These are phyloP conservation scores for Saccharomyces kudriavzevii DNA, from an alignment of 805 yeast species.

Conservation along the genomic window DNA sequence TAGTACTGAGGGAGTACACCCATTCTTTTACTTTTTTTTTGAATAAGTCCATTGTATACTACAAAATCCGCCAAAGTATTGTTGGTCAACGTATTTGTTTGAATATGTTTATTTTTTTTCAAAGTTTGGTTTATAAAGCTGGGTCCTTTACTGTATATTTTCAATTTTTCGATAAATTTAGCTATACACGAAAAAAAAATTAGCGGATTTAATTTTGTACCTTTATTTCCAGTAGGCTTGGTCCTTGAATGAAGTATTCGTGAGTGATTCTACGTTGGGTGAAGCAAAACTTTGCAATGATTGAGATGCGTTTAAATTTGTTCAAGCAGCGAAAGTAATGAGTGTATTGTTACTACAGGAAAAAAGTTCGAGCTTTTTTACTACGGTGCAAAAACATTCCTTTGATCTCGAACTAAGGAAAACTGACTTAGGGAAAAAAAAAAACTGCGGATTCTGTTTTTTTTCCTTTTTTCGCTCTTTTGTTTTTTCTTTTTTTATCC, in stretches of 20 bases:
- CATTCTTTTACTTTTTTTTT: constrained; percentile 48
- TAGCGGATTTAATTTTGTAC: neutral
- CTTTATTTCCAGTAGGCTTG: neutral
- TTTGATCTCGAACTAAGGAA: neutral
- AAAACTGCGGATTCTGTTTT: neutral
- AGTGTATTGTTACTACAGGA: neutral
- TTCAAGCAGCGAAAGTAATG: neutral
- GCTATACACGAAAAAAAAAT: neutral
- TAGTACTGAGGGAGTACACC: constrained; percentile 55
- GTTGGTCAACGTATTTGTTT: too few species aligned
- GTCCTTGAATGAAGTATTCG: neutral
- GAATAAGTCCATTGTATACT: constrained; percentile 28
- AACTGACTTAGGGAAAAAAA: neutral
- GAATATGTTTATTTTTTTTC: neutral
- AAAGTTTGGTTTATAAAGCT: neutral
- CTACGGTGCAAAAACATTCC: neutral
- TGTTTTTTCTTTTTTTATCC: neutral
- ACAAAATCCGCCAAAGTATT: neutral
- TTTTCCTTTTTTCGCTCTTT: neutral
- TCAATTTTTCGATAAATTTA: neutral
- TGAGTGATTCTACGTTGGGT: neutral
- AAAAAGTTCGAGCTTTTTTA: neutral
- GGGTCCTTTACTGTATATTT: neutral
- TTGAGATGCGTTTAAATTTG: neutral
- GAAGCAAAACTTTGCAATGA: neutral